A percentile compares a stretch with the other conserved stretches of the same genome.
These are phyloP conservation scores for Irpex lacteus DNA, from an alignment of 1,284 basidiomycete genomes.

Conservation along the genomic window DNA sequence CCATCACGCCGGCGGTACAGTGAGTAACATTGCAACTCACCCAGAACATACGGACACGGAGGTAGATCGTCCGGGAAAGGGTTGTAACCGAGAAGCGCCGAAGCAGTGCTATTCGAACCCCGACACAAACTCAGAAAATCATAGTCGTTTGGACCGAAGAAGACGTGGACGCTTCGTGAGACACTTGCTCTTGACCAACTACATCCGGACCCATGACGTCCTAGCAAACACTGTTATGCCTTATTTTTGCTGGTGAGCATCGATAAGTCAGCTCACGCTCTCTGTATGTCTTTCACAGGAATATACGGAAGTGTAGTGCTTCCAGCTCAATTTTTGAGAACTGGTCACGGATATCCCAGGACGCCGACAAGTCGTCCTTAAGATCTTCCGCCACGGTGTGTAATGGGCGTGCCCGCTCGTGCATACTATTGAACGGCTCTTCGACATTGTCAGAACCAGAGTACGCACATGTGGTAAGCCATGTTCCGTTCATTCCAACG, in stretches of 20 bases:
- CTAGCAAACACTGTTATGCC: neutral
- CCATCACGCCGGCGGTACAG: neutral
- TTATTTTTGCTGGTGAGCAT: neutral
- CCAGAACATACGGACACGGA: neutral
- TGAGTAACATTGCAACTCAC: neutral
- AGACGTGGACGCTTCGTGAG: no score
- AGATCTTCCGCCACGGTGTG: neutral
- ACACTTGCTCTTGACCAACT: no score
- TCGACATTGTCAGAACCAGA: neutral
- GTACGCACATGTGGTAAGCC: neutral
- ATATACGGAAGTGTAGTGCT: neutral
- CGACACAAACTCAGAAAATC: neutral
- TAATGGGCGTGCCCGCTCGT: neutral
- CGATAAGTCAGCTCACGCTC: neutral
- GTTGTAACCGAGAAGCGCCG: neutral
- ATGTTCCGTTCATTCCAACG: neutral
- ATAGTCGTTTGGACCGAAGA: no score
- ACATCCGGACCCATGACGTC: neutral
- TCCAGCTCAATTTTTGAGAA: neutral
- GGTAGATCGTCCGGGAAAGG: neutral
- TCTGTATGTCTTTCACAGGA: neutral
- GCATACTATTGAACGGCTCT: neutral
- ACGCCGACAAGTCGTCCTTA: neutral
- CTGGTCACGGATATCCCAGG: neutral
- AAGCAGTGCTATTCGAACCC: neutral